phyloP scores from a whole-genome alignment of 257 asterid genomes.

The Salvia rosmarinus region DNA sequence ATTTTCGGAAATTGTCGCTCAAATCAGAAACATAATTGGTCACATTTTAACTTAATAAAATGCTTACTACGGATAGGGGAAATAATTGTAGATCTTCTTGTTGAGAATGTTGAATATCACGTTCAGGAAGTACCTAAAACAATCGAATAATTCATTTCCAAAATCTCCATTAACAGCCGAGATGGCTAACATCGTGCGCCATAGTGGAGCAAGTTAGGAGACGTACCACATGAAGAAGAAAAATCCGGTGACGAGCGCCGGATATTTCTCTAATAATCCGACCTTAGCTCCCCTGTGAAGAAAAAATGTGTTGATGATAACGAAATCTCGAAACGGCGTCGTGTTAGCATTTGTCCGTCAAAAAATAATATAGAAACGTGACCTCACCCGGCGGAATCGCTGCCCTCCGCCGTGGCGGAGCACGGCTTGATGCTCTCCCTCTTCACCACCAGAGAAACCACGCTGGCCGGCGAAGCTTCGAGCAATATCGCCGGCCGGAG shows the following conservation, averaged over 20 bases:
- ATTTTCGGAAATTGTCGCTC: neutral
- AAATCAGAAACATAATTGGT: neutral
- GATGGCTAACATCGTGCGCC: neutral
- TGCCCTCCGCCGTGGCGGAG: slow-evolving; percentile 70
- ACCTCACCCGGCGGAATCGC: slow-evolving; percentile 93
- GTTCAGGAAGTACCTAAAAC: slow-evolving; percentile 74
- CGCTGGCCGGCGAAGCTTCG: slow-evolving; percentile 52
- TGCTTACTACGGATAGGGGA: slow-evolving; percentile 94
- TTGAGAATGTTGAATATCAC: slow-evolving; percentile 95
- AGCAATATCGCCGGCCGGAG: slow-evolving; percentile 73
- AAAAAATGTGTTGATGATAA: slow-evolving; percentile 29
- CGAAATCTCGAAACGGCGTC: slow-evolving; percentile 18
- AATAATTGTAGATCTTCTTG: slow-evolving; percentile 98
- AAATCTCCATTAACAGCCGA: neutral
- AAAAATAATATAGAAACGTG: slow-evolving; percentile 46
- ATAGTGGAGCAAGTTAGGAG: neutral
- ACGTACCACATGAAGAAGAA: slow-evolving; percentile 98
- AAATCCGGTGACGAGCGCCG: slow-evolving; percentile 80
- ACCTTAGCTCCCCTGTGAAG: slow-evolving; percentile 63
- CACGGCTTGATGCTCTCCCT: slow-evolving; percentile 57
- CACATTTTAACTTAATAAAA: slow-evolving; percentile 4
- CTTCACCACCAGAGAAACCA: slow-evolving; percentile 39
- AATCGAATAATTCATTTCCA: slow-evolving; percentile 32
- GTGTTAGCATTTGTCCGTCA: slow-evolving; percentile 34
- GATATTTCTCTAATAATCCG: slow-evolving; percentile 79